Conservation (phyloP, 192 early-diverging fungal species). For the Coemansia sp. region DNA sequence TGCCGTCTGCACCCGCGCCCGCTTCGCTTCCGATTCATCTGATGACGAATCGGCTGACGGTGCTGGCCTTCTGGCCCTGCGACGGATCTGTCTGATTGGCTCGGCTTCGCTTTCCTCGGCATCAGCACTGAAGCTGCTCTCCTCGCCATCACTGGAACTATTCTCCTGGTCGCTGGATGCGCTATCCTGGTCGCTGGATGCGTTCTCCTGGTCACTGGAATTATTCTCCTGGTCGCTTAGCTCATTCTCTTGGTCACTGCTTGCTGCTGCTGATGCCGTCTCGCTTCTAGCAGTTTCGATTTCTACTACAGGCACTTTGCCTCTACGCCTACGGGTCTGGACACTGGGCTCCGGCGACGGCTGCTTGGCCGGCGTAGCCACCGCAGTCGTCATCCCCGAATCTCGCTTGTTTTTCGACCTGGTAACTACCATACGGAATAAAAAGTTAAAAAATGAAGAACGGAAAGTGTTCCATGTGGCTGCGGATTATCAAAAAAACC, state of each 20-base stretch:
- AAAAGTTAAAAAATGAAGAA: neutral
- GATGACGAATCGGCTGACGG: neutral
- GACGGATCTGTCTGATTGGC: too few species aligned
- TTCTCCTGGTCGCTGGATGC: too few species aligned
- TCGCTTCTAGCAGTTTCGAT: neutral
- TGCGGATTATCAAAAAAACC: constrained; percentile 1
- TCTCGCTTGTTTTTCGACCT: neutral
- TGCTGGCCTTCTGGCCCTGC: neutral
- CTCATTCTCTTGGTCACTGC: too few species aligned
- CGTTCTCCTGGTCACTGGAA: too few species aligned
- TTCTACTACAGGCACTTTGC: neutral
- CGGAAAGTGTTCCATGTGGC: neutral
- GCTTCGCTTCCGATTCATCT: neutral
- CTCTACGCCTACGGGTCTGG: neutral
- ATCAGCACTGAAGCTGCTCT: neutral
- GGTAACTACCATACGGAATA: constrained; percentile 9
- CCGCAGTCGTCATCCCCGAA: constrained; percentile 3
- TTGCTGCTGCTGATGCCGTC: neutral
- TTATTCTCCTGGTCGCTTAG: too few species aligned
- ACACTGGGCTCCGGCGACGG: neutral
- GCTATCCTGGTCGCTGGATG: too few species aligned
- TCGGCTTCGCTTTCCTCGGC: constrained; percentile 1
- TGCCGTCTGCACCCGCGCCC: constrained; percentile 6
- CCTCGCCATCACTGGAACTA: neutral
- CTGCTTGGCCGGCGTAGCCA: constrained; percentile 8